Conservation (phyloP, 495 filamentous ascomycete genomes). For the Daldinia vernicosa region DNA sequence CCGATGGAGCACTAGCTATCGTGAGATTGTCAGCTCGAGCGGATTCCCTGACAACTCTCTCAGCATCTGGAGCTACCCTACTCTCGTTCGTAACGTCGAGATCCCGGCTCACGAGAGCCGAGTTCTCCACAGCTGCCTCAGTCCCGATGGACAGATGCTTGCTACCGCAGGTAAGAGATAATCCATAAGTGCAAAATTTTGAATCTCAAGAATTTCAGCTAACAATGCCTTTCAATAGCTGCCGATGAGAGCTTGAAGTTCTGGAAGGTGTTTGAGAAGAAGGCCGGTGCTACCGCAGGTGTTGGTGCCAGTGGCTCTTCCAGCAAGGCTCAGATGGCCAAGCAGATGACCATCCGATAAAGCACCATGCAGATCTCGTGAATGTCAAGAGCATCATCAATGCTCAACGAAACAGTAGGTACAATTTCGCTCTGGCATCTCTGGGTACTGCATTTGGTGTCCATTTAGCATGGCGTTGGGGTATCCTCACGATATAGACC, state of each 20-base stretch:
- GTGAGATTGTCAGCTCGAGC: slow-evolving; percentile 95
- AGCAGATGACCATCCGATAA: slow-evolving; percentile 98
- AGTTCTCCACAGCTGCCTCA: slow-evolving; percentile 92
- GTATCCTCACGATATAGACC: slow-evolving; percentile 34
- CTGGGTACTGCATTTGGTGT: slow-evolving; percentile 50
- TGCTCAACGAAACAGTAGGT: slow-evolving; percentile 55
- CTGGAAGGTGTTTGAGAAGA: slow-evolving; percentile 99
- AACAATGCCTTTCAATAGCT: slow-evolving; percentile 54
- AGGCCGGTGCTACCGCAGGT: slow-evolving; percentile 72
- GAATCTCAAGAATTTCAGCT: slow-evolving; percentile 9
- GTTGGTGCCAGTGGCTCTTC: slow-evolving; percentile 66
- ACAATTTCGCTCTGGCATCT: slow-evolving; percentile 54
- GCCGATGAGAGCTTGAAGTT: slow-evolving; percentile 98
- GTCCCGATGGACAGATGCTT: slow-evolving; percentile 96
- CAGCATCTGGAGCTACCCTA: slow-evolving; percentile 98
- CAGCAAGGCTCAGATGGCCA: slow-evolving; percentile 74
- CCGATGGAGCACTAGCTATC: slow-evolving; percentile 94
- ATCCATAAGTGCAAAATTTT: background rate
- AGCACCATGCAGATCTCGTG: slow-evolving; percentile 28
- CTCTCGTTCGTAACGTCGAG: slow-evolving; percentile 94
- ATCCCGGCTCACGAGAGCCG: slow-evolving; percentile 99
- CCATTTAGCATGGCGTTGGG: slow-evolving; percentile 58
- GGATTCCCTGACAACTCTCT: slow-evolving; percentile 99
- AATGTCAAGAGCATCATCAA: slow-evolving; percentile 45
- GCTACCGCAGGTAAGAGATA: slow-evolving; percentile 76